Evolutionary conservation across 1,139 yeast genomes (phyloP).

Genomic region (Pneumocystis wakefieldiae): DNA sequence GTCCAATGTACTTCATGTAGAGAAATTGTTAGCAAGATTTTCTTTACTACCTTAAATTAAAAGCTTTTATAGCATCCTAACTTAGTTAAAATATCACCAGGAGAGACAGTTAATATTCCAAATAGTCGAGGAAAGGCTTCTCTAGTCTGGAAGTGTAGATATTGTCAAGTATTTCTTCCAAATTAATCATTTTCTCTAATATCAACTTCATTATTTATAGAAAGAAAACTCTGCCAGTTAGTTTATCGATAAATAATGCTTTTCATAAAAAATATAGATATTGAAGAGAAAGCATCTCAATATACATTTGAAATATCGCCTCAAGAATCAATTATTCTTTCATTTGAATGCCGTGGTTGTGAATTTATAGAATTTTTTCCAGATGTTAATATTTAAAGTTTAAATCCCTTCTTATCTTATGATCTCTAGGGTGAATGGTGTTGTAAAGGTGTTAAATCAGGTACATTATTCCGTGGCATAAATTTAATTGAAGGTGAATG

Average conservation of each 20-base stretch:
- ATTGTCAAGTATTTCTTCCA: conserved; percentile 29
- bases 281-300: conserved; percentile 9
- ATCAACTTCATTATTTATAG: conserved; percentile 14
- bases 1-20: conserved; percentile 58
- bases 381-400: conserved; percentile 20
- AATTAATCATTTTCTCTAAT: not conserved
- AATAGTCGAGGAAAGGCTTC: conserved; percentile 77
- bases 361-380: conserved; percentile 58
- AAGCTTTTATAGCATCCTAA: conserved; percentile 38
- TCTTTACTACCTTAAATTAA: not conserved
- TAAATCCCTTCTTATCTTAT: not conserved
- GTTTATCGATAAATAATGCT: not conserved
- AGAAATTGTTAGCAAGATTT: conserved; percentile 27
- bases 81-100: conserved; percentile 39
- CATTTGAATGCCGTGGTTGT: conserved; percentile 74
- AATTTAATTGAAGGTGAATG: conserved; percentile 72
- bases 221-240: conserved; percentile 27
- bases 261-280: not conserved
- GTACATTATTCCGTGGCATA: conserved; percentile 45
- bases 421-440: conserved; percentile 39
- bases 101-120: conserved; percentile 36
- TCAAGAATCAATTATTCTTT: conserved; percentile 34
- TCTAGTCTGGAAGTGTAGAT: conserved; percentile 62
- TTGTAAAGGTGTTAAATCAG: conserved; percentile 42
- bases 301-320: conserved; percentile 20